Evolutionary conservation across 2,329 filamentous ascomycete genomes (phyloP).

Genomic region (Neonectria magnoliae): DNA sequence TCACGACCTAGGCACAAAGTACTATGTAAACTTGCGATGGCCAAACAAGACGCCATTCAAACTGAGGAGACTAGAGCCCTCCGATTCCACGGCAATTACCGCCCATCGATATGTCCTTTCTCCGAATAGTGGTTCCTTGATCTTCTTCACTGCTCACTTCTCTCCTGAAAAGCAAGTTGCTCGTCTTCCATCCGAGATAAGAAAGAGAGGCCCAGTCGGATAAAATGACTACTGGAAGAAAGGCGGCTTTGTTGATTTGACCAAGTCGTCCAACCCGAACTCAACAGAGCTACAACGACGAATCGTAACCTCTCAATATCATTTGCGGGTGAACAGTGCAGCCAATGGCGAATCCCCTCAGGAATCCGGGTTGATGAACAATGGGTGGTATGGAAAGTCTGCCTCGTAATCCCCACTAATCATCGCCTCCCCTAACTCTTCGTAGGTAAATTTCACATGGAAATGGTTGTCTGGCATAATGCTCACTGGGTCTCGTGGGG

Average conservation of each 20-base stretch:
- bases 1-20: conserved; percentile 51
- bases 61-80: conserved; percentile 32
- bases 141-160: conserved; percentile 50
- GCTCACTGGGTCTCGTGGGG: conserved; percentile 54
- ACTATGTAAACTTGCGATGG: conserved; percentile 53
- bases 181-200: conserved; percentile 37
- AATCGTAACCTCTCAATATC: conserved; percentile 55
- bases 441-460: conserved; percentile 53
- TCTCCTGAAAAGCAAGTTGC: conserved; percentile 37
- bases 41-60: conserved; percentile 30
- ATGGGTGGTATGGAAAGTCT: conserved; percentile 55
- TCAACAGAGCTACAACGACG: conserved; percentile 56
- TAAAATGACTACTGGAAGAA: conserved; percentile 52
- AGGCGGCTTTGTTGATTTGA: conserved; percentile 56
- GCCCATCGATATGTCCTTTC: conserved; percentile 49
- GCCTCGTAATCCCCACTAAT: rapidly evolving
- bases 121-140: not conserved
- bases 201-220: conserved; percentile 35
- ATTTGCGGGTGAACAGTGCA: conserved; percentile 55
- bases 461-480: conserved; percentile 56
- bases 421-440: not conserved
- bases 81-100: conserved; percentile 34
- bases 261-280: conserved; percentile 46
- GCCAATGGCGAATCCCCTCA: conserved; percentile 51
- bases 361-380: conserved; percentile 57